Conservation (phyloP, 257 asterid species). For the Prunella vulgaris region DNA sequence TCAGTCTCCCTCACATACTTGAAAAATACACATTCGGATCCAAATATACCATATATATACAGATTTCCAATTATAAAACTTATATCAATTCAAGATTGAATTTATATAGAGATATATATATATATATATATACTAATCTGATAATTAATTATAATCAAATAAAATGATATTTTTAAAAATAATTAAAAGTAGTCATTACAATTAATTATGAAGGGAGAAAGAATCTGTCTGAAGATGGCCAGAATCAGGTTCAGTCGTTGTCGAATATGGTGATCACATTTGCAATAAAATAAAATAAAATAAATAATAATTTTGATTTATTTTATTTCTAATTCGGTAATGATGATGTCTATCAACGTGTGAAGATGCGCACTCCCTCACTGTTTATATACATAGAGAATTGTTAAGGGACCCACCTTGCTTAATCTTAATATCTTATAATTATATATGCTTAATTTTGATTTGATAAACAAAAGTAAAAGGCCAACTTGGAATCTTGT, state of each 20-base stretch:
- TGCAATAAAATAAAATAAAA: background rate
- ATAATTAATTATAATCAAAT: too few relatives aligned
- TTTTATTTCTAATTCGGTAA: slow-evolving; percentile 11
- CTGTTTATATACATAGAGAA: background rate
- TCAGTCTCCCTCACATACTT: too few relatives aligned
- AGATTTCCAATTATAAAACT: too few relatives aligned
- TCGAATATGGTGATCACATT: slow-evolving; percentile 24
- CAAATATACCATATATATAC: too few relatives aligned
- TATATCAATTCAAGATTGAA: too few relatives aligned
- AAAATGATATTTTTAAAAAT: background rate
- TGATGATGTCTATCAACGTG: slow-evolving; percentile 30
- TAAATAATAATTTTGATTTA: background rate
- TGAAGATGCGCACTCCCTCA: slow-evolving; percentile 32
- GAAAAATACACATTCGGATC: too few relatives aligned
- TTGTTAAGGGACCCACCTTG: slow-evolving; percentile 17
- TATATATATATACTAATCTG: too few relatives aligned
- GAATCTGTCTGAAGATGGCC: slow-evolving; percentile 26
- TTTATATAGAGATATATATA: too few relatives aligned
- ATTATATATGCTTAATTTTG: slow-evolving; percentile 3
- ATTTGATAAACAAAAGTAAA: slow-evolving; percentile 19
- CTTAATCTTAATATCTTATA: slow-evolving; percentile 5
- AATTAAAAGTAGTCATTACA: background rate
- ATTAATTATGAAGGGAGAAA: background rate
- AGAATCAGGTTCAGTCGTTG: slow-evolving; percentile 28
- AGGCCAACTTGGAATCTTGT: slow-evolving; percentile 7